These are phyloP conservation scores for Sonneratia alba DNA, from an alignment of 345 rosid genomes.

Conservation along the genomic window DNA sequence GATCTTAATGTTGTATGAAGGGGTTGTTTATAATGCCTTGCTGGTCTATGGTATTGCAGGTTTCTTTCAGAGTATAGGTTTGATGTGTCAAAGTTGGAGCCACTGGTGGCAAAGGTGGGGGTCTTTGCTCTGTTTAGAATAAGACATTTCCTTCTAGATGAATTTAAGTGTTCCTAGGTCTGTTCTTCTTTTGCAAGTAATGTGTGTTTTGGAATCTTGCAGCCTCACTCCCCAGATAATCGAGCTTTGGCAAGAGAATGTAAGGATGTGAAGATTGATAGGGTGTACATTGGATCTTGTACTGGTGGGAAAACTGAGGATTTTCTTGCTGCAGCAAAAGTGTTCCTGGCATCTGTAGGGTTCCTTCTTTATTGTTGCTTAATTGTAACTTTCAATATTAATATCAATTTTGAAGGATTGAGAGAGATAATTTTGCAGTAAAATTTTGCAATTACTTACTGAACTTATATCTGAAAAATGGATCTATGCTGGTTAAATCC, in stretches of 20 bases:
- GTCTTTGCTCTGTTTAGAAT: background rate
- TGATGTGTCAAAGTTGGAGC: constrained; percentile 86
- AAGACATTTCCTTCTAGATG: background rate
- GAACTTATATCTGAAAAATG: background rate
- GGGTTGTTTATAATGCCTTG: constrained; percentile 1
- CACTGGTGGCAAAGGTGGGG: constrained; percentile 87
- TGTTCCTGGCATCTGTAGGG: constrained; percentile 75
- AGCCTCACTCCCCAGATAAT: constrained; percentile 99
- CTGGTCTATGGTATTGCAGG: constrained; percentile 26
- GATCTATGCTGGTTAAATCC: background rate
- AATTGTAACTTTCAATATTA: background rate
- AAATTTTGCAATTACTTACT: background rate
- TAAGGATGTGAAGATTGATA: constrained; percentile 95
- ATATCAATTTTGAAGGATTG: background rate
- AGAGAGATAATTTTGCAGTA: background rate
- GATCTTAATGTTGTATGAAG: background rate
- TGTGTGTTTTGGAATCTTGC: constrained; percentile 15
- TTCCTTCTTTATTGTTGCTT: background rate
- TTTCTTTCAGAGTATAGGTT: constrained; percentile 78
- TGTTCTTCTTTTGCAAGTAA: constrained; percentile 9
- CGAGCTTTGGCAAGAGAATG: constrained; percentile 97
- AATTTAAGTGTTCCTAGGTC: background rate
- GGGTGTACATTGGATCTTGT: constrained; percentile 97
- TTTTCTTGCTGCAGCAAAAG: constrained; percentile 91
- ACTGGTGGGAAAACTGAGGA: constrained; percentile 98